Percentiles rank a stretch among this genome's conserved stretches.
These are phyloP conservation scores for Craspedostauros australis DNA, from an alignment of 108 stramenopile genomes.

Conservation along the genomic window DNA sequence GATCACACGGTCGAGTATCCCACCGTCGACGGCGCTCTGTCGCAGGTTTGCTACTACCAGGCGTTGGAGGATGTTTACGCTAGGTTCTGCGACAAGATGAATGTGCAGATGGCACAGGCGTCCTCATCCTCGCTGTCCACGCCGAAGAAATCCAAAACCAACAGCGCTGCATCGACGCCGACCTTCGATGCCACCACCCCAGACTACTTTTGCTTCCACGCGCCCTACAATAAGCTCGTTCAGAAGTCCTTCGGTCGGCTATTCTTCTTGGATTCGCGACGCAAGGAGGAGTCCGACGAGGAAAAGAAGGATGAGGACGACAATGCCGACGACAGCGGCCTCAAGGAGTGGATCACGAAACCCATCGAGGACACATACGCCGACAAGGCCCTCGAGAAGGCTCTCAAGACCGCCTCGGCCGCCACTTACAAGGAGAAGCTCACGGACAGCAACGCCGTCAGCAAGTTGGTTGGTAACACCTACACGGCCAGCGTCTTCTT, in stretches of 20 bases:
- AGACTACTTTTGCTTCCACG: slow-evolving; percentile 94
- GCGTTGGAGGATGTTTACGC: slow-evolving; percentile 91
- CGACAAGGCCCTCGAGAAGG: slow-evolving; percentile 58
- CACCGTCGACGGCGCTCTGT: slow-evolving; percentile 88
- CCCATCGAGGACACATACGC: slow-evolving; percentile 86
- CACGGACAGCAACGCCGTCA: slow-evolving; percentile 62
- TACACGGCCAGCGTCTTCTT: slow-evolving; percentile 95
- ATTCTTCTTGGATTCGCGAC: slow-evolving; percentile 79
- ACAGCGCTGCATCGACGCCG: no score
- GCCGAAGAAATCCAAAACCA: no score
- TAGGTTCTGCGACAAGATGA: slow-evolving; percentile 70
- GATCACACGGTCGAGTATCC: slow-evolving; percentile 93
- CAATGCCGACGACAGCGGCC: slow-evolving; percentile 4
- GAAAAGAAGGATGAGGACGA: slow-evolving; percentile 34
- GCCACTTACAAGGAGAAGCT: slow-evolving; percentile 42
- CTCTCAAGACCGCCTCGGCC: slow-evolving; percentile 52
- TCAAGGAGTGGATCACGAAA: slow-evolving; percentile 50
- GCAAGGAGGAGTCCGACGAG: slow-evolving; percentile 14
- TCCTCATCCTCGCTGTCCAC: no score
- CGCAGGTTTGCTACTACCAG: slow-evolving; percentile 91
- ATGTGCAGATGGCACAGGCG: not conserved
- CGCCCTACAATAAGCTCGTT: slow-evolving; percentile 98
- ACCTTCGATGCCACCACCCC: slow-evolving; percentile 53
- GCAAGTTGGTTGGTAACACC: slow-evolving; percentile 90
- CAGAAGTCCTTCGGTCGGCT: slow-evolving; percentile 91